phyloP scores from a whole-genome alignment of 73 alveolate genomes.

The Paramecium sexaurelia region DNA sequence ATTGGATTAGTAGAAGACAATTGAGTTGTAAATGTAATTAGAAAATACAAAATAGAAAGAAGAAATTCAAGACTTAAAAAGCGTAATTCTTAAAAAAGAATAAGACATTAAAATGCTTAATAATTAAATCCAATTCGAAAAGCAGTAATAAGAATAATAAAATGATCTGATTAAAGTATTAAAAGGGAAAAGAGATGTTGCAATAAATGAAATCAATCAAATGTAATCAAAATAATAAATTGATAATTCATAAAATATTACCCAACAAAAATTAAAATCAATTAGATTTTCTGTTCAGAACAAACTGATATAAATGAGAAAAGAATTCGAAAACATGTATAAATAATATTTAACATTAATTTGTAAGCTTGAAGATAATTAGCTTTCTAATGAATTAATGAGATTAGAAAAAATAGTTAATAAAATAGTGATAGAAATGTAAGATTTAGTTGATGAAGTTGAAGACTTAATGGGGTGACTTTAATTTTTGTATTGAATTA shows the following conservation, averaged over 20 bases:
- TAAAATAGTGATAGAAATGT: neutral
- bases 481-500: no score
- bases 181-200: slow-evolving; percentile 20
- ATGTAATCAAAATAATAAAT: neutral
- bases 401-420: neutral
- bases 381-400: neutral
- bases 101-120: neutral
- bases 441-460: slow-evolving; percentile 23
- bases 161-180: neutral
- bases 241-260: neutral
- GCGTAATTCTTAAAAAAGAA: neutral
- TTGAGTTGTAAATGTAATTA: neutral
- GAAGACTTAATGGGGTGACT: slow-evolving; percentile 24
- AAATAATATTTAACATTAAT: neutral
- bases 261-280: neutral
- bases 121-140: neutral
- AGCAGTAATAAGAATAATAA: neutral
- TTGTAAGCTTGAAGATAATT: neutral
- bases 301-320: neutral
- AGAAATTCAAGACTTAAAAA: neutral
- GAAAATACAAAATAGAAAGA: slow-evolving; percentile 31
- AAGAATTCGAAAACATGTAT: slow-evolving; percentile 46
- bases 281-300: neutral
- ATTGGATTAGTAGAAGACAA: neutral
- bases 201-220: slow-evolving; percentile 11